These are phyloP conservation scores for Rosa multiflora DNA, from an alignment of 306 rosid species.

Conservation along the genomic window DNA sequence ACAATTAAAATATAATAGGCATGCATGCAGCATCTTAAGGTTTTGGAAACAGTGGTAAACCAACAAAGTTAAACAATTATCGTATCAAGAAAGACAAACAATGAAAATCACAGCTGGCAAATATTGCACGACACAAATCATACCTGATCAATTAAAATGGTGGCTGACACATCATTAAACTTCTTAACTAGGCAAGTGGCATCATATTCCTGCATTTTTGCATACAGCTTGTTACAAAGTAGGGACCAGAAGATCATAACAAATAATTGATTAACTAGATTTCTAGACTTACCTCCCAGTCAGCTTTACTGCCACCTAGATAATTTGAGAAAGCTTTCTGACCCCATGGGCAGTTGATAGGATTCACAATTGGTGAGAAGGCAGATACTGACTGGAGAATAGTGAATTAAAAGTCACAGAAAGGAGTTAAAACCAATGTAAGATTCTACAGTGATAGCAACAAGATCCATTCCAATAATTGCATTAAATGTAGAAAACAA, in stretches of 20 bases:
- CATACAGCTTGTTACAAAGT: constrained; percentile 11
- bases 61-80: neutral
- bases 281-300: constrained; percentile 72
- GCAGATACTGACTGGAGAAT: constrained; percentile 84
- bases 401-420: neutral
- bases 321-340: constrained; percentile 90
- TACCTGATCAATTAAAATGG: constrained; percentile 96
- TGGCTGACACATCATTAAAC: constrained; percentile 46
- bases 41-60: neutral
- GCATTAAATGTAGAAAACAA: neutral
- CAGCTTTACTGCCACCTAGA: constrained; percentile 70
- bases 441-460: neutral
- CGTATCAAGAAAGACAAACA: neutral
- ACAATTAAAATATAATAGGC: neutral
- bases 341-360: constrained; percentile 87
- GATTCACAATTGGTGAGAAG: constrained; percentile 78
- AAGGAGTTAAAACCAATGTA: neutral
- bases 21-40: neutral
- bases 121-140: constrained; percentile 12
- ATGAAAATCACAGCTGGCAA: neutral
- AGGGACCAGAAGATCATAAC: constrained; percentile 2
- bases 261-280: constrained; percentile 8
- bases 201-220: constrained; percentile 79
- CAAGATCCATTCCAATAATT: neutral
- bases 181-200: constrained; percentile 66